Base-by-base conservation (phyloP, 768 basidiomycete species). In the Phaeotremella skinneri region DNA sequence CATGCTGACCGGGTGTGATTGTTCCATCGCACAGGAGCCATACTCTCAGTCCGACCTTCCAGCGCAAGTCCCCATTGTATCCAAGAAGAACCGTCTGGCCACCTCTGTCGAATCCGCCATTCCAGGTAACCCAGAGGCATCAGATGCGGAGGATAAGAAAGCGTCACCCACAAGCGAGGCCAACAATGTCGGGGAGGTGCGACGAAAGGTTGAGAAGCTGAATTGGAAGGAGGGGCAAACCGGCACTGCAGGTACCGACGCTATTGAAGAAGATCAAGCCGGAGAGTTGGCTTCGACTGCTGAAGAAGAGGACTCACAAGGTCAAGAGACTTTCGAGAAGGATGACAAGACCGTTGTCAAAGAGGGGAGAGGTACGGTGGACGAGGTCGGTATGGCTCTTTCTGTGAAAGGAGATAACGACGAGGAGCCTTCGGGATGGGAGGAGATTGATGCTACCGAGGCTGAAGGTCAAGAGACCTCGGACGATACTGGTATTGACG, bases 181-280 rank as follows among this genome's bases (percentile, higher is more conserved):
- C 5, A 58, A 61, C 39, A 70, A 60, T 6, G 68, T 75, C 5
- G 65, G 65, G 11, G 73, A 75, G 52, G 73, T 75, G 14, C 52
- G 73, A 37, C 51, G 64, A 39, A 70, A 73, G 49, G 73, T 75
- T 14, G 65, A 68, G 48, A 55, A 69, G 52, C 69, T 75, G 73
- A 61, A 56, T 6, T 66, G 63, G 23, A 57, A 64, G 23, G 73
- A 72, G 43, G 65, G 50, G 2, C 31, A 56, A 37, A 23, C 26
- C n/a, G 16, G 31, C 17, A 4, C 32, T 17, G 51, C n/a, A 52
- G 51, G 25, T 26, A 27, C 29, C 16, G 43, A 29, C 37, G 17
- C 47, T 13, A 53, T 42, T 14, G 61, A 64, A 23, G 55, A 57
- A 6, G 55, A 54, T 1, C 9, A 13, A 23, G 43, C 11, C 20